These are phyloP conservation scores for Nadsonia fulvescens DNA, from an alignment of 805 yeast species.

Conservation along the genomic window DNA sequence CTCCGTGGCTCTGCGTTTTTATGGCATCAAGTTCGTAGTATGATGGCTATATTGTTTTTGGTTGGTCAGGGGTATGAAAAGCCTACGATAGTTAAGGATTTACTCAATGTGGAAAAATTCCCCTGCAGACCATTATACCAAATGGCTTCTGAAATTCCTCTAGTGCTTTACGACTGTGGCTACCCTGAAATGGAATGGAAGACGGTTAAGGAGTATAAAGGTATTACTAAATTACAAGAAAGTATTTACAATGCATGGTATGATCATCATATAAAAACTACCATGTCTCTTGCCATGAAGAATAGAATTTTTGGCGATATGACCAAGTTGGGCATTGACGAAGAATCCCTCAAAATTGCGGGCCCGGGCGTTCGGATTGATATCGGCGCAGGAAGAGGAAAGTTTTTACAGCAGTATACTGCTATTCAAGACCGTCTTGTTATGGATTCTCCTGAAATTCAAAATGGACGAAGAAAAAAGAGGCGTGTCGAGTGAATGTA, in stretches of 20 bases:
- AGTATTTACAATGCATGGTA: slow-evolving; percentile 27
- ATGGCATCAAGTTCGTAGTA: slow-evolving; percentile 97
- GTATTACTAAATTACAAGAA: slow-evolving; percentile 9
- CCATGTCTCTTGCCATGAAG: slow-evolving; percentile 34
- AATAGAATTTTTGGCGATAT: too few species aligned
- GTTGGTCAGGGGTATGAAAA: slow-evolving; percentile 65
- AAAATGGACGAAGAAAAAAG: too few species aligned
- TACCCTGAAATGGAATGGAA: slow-evolving; percentile 57
- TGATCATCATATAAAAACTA: slow-evolving; percentile 38
- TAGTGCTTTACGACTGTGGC: slow-evolving; percentile 71
- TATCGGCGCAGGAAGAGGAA: too few species aligned
- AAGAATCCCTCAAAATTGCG: too few species aligned
- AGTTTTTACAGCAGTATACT: too few species aligned
- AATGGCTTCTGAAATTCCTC: slow-evolving; percentile 81
- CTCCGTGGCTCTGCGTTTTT: slow-evolving; percentile 76
- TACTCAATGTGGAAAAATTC: slow-evolving; percentile 35
- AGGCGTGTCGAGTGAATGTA: too few species aligned
- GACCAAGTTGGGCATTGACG: too few species aligned
- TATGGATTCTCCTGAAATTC: too few species aligned
- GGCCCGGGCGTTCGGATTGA: too few species aligned
- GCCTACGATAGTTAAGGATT: slow-evolving; percentile 34
- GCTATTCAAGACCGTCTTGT: too few species aligned
- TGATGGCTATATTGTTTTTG: slow-evolving; percentile 67
- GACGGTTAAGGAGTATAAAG: slow-evolving; percentile 7
- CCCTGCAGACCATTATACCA: slow-evolving; percentile 66